Conservation (phyloP, 2,329 filamentous ascomycete species). For the Aspergillaceae sp. region DNA sequence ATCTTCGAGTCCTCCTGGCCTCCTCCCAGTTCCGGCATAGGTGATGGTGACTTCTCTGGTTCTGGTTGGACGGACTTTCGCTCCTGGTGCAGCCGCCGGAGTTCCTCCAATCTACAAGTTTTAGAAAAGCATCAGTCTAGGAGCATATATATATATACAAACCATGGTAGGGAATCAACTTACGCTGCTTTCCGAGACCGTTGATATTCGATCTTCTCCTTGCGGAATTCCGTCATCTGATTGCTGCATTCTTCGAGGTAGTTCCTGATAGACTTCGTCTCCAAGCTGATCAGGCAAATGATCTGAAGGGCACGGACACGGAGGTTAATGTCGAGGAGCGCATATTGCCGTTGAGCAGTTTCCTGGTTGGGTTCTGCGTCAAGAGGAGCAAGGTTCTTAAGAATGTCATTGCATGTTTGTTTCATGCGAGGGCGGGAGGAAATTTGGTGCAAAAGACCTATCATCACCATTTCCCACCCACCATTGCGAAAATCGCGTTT, state of each 20-base stretch:
- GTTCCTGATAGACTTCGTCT: constrained; percentile 75
- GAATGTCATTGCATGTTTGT: constrained; percentile 65
- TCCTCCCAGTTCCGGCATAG: constrained; percentile 36
- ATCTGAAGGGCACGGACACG: constrained; percentile 75
- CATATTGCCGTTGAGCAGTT: constrained; percentile 64
- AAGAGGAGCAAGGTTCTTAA: constrained; percentile 71
- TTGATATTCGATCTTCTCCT: constrained; percentile 91
- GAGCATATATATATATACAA: not conserved
- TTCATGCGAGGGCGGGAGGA: constrained; percentile 65
- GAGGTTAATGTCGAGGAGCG: constrained; percentile 69
- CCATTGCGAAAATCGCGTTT: constrained; percentile 79
- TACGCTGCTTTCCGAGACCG: constrained; percentile 59
- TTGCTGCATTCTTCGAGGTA: constrained; percentile 90
- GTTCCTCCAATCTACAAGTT: constrained; percentile 31
- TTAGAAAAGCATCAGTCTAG: too few species aligned
- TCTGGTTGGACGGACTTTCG: constrained; percentile 41
- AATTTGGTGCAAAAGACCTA: constrained; percentile 76
- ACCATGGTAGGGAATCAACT: constrained; percentile 21
- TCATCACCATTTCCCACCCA: constrained; percentile 84
- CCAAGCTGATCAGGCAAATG: constrained; percentile 73
- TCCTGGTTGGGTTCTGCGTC: constrained; percentile 66
- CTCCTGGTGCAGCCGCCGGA: constrained; percentile 40
- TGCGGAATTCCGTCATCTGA: constrained; percentile 88
- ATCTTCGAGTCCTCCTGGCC: constrained; percentile 31
- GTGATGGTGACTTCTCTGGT: constrained; percentile 36